A percentile compares a stretch with the other conserved stretches of the same genome.
Evolutionary conservation across 2,329 filamentous ascomycete species (phyloP).

Genomic region (Fusarium veterinarium): DNA sequence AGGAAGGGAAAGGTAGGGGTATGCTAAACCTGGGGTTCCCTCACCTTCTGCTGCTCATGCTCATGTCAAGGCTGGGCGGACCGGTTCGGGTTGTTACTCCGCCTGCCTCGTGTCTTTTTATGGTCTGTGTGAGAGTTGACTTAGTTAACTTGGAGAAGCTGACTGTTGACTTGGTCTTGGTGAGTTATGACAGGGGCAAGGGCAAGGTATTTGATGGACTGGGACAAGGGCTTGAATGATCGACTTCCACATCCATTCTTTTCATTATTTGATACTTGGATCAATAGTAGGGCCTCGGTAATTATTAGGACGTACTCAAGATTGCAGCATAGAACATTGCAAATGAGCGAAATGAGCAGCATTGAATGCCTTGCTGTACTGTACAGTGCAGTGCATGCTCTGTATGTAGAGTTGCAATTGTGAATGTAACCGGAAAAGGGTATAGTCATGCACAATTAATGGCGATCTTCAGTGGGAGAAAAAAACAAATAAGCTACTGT

Average conservation of each 20-base stretch:
- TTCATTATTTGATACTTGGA: conserved; percentile 2
- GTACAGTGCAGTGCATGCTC: neutral
- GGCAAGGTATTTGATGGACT: conserved; percentile 13
- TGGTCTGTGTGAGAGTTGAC: conserved; percentile 16
- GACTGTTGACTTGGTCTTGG: neutral
- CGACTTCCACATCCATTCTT: conserved; percentile 10
- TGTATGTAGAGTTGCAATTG: neutral
- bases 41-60: conserved; percentile 9
- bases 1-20: neutral
- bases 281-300: conserved; percentile 10
- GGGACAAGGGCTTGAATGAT: conserved; percentile 30
- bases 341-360: neutral
- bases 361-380: neutral
- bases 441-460: conserved; percentile 8
- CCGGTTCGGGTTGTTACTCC: conserved; percentile 38
- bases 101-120: conserved; percentile 33
- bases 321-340: conserved; percentile 1
- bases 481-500: neutral
- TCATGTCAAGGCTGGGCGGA: conserved; percentile 32
- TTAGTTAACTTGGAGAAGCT: neutral
- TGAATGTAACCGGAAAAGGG: neutral
- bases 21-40: conserved; percentile 35
- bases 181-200: neutral
- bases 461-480: conserved; percentile 9
- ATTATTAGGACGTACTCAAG: neutral